phyloP scores from a whole-genome alignment of 1,284 basidiomycete species.

The Exobasidium cylindrosporum region DNA sequence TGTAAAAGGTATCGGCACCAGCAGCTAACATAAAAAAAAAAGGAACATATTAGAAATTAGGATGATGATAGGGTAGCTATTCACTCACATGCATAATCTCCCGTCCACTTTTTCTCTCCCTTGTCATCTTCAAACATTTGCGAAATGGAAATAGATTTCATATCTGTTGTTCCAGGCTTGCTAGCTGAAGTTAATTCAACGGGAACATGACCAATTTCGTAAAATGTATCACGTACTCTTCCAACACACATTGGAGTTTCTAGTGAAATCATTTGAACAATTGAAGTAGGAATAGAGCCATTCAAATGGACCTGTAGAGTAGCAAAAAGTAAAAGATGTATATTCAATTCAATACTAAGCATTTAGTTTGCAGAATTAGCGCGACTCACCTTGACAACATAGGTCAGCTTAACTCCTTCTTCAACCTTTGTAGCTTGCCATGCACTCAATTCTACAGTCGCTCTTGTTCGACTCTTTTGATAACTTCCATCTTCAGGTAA shows the following conservation, averaged over 20 bases:
- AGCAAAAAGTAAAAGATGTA: background rate
- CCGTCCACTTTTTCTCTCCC: constrained; percentile 38
- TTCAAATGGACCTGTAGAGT: background rate
- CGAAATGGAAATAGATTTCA: constrained; percentile 25
- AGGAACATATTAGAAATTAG: background rate
- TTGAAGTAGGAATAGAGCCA: constrained; percentile 35
- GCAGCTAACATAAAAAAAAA: constrained; percentile 15
- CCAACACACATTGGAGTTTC: constrained; percentile 51
- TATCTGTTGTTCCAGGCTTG: constrained; percentile 5
- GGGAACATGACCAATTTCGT: constrained; percentile 34
- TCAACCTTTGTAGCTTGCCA: constrained; percentile 41
- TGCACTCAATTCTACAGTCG: constrained; percentile 41
- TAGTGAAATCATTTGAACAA: constrained; percentile 39
- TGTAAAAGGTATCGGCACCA: constrained; percentile 27
- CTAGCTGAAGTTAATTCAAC: constrained; percentile 29
- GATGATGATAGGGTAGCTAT: background rate
- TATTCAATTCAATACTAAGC: background rate
- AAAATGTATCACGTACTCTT: constrained; percentile 39
- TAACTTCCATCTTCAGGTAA: constrained; percentile 44
- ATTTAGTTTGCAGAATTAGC: background rate
- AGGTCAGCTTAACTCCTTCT: constrained; percentile 34
- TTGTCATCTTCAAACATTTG: constrained; percentile 40
- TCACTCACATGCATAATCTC: constrained; percentile 28
- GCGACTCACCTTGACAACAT: constrained; percentile 45
- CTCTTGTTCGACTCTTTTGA: constrained; percentile 38